Evolutionary conservation across 257 asterid species (phyloP), one percentile per base, ranked within the genome.

Genomic region (Eustoma russellianum): DNA sequence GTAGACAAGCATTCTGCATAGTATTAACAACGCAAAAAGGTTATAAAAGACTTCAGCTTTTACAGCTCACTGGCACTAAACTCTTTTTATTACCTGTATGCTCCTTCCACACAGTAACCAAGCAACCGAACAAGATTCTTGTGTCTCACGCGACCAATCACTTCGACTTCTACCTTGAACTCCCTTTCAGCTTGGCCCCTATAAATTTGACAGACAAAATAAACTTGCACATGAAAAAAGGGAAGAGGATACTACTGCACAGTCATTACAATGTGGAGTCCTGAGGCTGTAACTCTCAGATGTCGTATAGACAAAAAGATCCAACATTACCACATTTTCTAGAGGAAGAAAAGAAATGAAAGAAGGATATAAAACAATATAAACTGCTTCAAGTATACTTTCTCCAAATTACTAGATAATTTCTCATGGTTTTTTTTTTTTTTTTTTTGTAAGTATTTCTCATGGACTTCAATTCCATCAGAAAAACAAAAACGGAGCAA

Each of bases 121-220:
- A 91, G 75, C 69, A 91, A 71, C 66, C 95, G 72, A 41, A 91
- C 96, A 46, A 91, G 98, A 73, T 90, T 86, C 67, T 90, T 90
- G 84, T 90, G 98, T 69, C 98, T 77, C 56, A 83, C 98, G 48
- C 98, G 93, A 49, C 98, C 96, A 58, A 90, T 90, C 35, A 71
- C 87, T 43, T 86, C 98, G 50, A 90, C 98, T 77, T 90, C 98
- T 51, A 83, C 95, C 74, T 86, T 90, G 63, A 90, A 90, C 74
- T 90, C 98, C 55, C 77, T 90, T 72, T 90, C 95, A 0, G 98
- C 98, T 73, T 91, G 98, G 50, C 95, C 98, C 77, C 98, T 91
- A 74, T 50, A 13, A 72, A 54, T 43, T 35, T 52, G 40, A 45
- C 56, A 44, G 11, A 9, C 30, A 38, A 53, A 48, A 48, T 10